Conservation (phyloP, 148 eudicot genomes). For the Heliamphora exappendiculata region DNA sequence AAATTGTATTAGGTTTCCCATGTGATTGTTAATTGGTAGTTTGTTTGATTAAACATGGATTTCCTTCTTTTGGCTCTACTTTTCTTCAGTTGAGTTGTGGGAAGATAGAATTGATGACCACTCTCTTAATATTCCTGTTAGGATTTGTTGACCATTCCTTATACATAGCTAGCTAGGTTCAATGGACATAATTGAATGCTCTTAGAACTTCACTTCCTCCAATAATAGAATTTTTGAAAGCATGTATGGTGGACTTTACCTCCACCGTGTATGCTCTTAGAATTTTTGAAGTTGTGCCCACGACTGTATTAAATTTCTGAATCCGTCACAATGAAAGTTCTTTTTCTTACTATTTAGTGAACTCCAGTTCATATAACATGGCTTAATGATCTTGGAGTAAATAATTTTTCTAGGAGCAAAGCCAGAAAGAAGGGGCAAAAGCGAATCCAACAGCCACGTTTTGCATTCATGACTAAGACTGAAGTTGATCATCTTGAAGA, state of each 20-base stretch:
- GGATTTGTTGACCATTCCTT: too few relatives aligned
- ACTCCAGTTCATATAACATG: not conserved
- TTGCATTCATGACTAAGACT: conserved; percentile 93
- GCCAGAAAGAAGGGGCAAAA: conserved; percentile 72
- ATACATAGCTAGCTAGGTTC: not conserved
- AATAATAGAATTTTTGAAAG: too few relatives aligned
- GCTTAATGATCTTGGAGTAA: not conserved
- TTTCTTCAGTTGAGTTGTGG: too few relatives aligned
- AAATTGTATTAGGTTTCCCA: not conserved
- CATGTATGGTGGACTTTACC: too few relatives aligned
- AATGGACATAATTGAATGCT: not conserved
- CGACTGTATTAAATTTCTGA: too few relatives aligned
- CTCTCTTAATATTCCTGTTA: too few relatives aligned
- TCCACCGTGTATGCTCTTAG: too few relatives aligned
- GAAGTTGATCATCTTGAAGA: conserved; percentile 98
- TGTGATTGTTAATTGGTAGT: not conserved
- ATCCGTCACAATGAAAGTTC: not conserved
- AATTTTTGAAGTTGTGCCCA: too few relatives aligned
- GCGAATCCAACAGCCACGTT: conserved; percentile 67
- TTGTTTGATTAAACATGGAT: not conserved
- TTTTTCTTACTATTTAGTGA: not conserved
- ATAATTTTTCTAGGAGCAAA: conserved; percentile 47
- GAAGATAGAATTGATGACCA: too few relatives aligned
- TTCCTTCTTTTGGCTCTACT: not conserved
- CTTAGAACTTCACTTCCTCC: not conserved